Conservation (phyloP, 2,329 filamentous ascomycete species). For the Diaporthe eres region DNA sequence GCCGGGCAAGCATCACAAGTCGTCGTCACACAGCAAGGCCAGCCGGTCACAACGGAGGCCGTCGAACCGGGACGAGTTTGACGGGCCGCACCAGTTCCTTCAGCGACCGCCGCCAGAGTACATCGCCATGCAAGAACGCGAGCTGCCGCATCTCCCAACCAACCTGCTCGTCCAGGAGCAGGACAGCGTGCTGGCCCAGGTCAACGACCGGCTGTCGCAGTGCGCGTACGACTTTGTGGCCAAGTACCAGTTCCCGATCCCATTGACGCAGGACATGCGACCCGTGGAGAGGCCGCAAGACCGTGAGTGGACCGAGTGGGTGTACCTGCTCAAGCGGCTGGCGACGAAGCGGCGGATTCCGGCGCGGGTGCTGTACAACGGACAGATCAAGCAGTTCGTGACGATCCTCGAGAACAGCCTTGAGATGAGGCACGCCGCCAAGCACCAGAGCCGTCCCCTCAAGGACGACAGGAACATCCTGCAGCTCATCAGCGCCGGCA, state of each 20-base stretch:
- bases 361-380: slow-evolving; percentile 86
- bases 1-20: slow-evolving; percentile 59
- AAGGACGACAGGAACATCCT: slow-evolving; percentile 93
- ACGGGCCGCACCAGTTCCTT: slow-evolving; percentile 87
- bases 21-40: slow-evolving; percentile 57
- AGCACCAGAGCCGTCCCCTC: slow-evolving; percentile 84
- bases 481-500: slow-evolving; percentile 87
- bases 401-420: slow-evolving; percentile 90
- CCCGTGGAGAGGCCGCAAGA: slow-evolving; percentile 81
- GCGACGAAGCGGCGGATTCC: slow-evolving; percentile 90
- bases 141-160: slow-evolving; percentile 85
- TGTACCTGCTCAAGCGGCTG: slow-evolving; percentile 86
- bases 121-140: slow-evolving; percentile 82
- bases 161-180: slow-evolving; percentile 88
- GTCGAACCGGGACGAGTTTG: slow-evolving; percentile 90
- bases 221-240: slow-evolving; percentile 93
- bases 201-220: slow-evolving; percentile 87
- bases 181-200: slow-evolving; percentile 82
- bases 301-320: slow-evolving; percentile 93
- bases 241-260: slow-evolving; percentile 92
- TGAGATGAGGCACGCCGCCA: slow-evolving; percentile 88
- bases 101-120: slow-evolving; percentile 79
- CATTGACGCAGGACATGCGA: slow-evolving; percentile 85
- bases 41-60: slow-evolving; percentile 74
- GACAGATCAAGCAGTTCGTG: slow-evolving; percentile 92